Conservation (phyloP, 1,284 basidiomycete genomes). For the Rhodotorula sp. region DNA sequence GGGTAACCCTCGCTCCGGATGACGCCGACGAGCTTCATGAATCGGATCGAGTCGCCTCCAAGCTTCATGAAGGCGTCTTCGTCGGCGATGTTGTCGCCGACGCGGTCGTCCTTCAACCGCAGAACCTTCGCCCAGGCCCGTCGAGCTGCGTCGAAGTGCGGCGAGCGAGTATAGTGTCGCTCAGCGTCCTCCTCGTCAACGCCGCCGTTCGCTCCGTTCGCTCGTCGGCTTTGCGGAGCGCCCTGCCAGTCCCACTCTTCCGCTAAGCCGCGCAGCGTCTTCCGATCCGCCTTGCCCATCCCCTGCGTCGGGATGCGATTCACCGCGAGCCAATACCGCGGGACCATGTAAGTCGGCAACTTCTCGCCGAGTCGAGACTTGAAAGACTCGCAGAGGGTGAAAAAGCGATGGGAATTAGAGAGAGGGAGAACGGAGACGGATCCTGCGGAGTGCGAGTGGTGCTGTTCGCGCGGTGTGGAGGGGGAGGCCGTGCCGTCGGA, state of each 20-base stretch:
- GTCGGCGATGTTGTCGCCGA: conserved; percentile 17
- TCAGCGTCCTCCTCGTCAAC: not conserved
- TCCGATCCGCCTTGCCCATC: conserved; percentile 42
- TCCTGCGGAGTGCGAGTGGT: conserved; percentile 4
- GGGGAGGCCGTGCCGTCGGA: not conserved
- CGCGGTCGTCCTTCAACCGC: conserved; percentile 6
- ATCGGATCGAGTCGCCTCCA: conserved; percentile 43
- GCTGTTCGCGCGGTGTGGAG: not conserved
- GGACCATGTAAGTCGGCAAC: conserved; percentile 39
- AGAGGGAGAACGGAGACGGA: conserved; percentile 7
- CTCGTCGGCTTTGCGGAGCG: not conserved
- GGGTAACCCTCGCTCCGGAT: conserved; percentile 24
- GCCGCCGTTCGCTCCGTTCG: not conserved
- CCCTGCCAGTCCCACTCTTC: conserved; percentile 19
- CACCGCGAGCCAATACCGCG: conserved; percentile 40
- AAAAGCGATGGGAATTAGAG: conserved; percentile 1
- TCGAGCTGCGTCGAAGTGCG: conserved; percentile 26
- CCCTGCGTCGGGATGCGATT: conserved; percentile 39
- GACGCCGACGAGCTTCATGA: conserved; percentile 37
- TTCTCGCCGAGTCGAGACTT: conserved; percentile 23
- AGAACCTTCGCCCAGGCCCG: conserved; percentile 34
- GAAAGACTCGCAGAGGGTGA: conserved; percentile 17
- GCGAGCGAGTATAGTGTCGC: not conserved
- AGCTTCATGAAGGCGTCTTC: conserved; percentile 39
- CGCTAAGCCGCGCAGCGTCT: conserved; percentile 26